Conservation (phyloP, 306 rosid genomes). For the Dalbergia cultrata region DNA sequence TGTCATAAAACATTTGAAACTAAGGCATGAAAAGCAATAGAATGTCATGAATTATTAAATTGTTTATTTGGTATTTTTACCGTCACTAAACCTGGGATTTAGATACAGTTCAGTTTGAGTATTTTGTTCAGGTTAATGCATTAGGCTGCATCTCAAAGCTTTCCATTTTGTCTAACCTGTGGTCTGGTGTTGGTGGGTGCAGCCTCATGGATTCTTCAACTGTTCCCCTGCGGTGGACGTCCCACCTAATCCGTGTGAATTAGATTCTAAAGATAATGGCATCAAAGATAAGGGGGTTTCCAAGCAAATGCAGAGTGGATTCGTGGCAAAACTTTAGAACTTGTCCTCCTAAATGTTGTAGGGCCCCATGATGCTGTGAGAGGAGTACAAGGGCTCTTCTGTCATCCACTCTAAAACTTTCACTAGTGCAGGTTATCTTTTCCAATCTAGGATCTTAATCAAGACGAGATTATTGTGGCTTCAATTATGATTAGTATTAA, state of each 20-base stretch:
- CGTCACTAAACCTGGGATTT: too few relatives aligned
- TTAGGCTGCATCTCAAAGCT: not conserved
- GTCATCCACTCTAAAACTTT: not conserved
- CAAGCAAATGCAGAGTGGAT: slow-evolving; percentile 50
- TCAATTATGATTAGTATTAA: not conserved
- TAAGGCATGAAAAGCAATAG: not conserved
- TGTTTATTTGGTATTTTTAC: not conserved
- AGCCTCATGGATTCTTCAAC: slow-evolving; percentile 94
- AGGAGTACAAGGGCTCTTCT: not conserved
- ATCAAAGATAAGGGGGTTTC: slow-evolving; percentile 44
- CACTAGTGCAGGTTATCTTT: not conserved
- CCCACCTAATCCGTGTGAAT: slow-evolving; percentile 67
- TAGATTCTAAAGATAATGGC: slow-evolving; percentile 57
- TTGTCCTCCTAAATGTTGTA: not conserved
- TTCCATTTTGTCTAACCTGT: not conserved
- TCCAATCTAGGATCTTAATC: not conserved
- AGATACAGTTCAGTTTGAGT: not conserved
- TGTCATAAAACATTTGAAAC: not conserved
- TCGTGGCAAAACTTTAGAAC: slow-evolving; percentile 60
- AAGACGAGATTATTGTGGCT: not conserved
- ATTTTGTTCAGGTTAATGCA: not conserved
- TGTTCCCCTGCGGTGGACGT: slow-evolving; percentile 79
- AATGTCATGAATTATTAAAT: not conserved
- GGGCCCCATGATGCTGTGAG: not conserved
- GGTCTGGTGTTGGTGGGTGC: slow-evolving; percentile 45